Conservation (phyloP, 1,139 yeast genomes). For the Diutina catenulata region DNA sequence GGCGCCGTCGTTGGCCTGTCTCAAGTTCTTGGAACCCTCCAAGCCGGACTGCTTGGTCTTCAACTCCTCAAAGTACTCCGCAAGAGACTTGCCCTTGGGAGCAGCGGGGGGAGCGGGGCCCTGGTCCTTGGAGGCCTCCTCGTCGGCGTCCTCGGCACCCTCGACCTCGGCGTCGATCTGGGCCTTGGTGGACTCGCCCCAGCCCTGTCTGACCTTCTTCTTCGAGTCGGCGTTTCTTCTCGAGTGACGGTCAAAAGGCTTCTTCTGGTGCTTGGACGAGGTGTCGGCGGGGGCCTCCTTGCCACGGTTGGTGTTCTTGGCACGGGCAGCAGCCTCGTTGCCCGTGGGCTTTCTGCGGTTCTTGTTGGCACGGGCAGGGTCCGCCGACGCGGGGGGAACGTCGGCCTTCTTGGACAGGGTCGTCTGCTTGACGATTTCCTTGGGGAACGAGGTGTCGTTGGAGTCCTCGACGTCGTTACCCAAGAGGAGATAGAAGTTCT, state of each 20-base stretch:
- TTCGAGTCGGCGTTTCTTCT: conserved; percentile 74
- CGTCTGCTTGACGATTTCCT: conserved; percentile 71
- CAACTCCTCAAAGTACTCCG: conserved; percentile 62
- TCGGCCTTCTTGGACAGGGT: conserved; percentile 87
- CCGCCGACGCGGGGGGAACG: conserved; percentile 73
- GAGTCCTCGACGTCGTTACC: conserved; percentile 78
- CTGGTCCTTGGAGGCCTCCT: conserved; percentile 30
- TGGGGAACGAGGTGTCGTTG: conserved; percentile 38
- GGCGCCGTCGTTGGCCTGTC: conserved; percentile 47
- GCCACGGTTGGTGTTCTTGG: conserved; percentile 63
- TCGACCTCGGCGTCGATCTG: conserved; percentile 52
- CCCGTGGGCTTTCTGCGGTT: conserved; percentile 58
- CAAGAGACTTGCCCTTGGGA: conserved; percentile 49
- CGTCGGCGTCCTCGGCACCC: conserved; percentile 50
- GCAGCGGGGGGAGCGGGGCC: conserved; percentile 26
- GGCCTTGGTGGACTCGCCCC: conserved; percentile 70
- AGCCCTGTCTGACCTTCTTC: conserved; percentile 70
- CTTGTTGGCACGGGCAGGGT: conserved; percentile 73
- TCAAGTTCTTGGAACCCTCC: conserved; percentile 28
- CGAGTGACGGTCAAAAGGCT: conserved; percentile 71
- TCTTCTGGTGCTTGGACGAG: conserved; percentile 46
- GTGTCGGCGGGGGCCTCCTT: conserved; percentile 48
- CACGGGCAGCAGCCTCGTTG: conserved; percentile 83
- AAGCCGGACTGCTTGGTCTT: conserved; percentile 35
- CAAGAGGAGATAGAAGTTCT: conserved; percentile 40